These are phyloP conservation scores for Beta vulgaris DNA, from an alignment of 148 eudicot genomes.

Conservation along the genomic window DNA sequence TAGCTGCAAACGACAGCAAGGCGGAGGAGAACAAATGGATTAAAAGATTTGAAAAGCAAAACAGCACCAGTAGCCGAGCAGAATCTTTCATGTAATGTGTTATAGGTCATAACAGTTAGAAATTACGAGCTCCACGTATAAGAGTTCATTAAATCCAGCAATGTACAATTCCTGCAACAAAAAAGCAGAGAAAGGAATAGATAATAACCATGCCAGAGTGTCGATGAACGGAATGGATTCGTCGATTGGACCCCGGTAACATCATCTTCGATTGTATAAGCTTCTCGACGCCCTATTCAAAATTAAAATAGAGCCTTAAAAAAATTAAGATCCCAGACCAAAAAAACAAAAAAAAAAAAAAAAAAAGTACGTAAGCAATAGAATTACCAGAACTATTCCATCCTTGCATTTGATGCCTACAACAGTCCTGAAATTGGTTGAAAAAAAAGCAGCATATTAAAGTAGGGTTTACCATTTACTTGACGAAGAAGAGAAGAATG, in stretches of 20 bases:
- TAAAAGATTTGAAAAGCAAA: too few relatives aligned
- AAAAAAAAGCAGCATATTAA: not conserved
- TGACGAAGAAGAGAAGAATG: not conserved
- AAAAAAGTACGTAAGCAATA: not conserved
- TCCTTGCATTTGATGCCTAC: slow-evolving; percentile 16
- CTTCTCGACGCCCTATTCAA: slow-evolving; percentile 78
- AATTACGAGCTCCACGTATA: too few relatives aligned
- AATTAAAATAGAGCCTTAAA: not conserved
- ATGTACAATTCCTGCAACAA: too few relatives aligned
- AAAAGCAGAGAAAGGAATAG: not conserved
- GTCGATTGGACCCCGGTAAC: slow-evolving; percentile 88
- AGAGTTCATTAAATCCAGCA: too few relatives aligned
- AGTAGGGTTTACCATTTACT: not conserved
- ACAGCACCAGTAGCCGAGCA: too few relatives aligned
- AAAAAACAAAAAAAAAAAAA: not conserved
- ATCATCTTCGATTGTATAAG: slow-evolving; percentile 93
- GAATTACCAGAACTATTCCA: slow-evolving; percentile 42
- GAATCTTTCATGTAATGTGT: too few relatives aligned
- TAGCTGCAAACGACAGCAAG: not conserved
- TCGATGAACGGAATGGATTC: slow-evolving; percentile 86
- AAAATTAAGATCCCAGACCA: not conserved
- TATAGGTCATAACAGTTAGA: too few relatives aligned
- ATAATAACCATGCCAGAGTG: slow-evolving; percentile 83
- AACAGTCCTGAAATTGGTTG: slow-evolving; percentile 46
- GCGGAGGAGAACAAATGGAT: too few relatives aligned